phyloP scores from a whole-genome alignment of 192 early-diverging fungal genomes.

The Backusella circina region DNA sequence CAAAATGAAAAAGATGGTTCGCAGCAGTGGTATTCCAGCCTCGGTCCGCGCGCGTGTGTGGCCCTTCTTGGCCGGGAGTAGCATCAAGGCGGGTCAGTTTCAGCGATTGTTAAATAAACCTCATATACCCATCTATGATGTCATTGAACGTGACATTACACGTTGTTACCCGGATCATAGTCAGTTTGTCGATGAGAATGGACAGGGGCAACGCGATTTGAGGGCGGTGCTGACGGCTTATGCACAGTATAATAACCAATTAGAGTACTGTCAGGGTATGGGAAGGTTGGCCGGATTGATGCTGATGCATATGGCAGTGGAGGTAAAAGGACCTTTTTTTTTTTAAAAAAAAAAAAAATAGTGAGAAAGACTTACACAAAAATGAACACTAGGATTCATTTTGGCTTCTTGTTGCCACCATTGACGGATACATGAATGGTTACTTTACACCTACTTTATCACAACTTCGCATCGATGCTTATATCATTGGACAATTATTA shows the following conservation, averaged over 20 bases:
- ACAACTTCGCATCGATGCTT: conserved; percentile 76
- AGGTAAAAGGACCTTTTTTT: too few relatives aligned
- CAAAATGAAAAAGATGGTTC: conserved; percentile 69
- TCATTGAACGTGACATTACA: conserved; percentile 86
- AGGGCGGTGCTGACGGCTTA: conserved; percentile 78
- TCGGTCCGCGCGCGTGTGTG: conserved; percentile 72
- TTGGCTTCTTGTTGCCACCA: conserved; percentile 79
- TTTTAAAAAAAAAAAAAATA: not conserved
- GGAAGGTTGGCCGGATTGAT: conserved; percentile 87
- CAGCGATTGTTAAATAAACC: not conserved
- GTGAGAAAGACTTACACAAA: not conserved
- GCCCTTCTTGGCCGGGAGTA: conserved; percentile 58
- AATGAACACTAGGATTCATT: conserved; percentile 65
- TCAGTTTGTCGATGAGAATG: conserved; percentile 67
- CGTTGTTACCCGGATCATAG: conserved; percentile 83
- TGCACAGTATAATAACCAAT: conserved; percentile 74
- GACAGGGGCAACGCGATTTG: conserved; percentile 73
- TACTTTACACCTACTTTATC: conserved; percentile 73
- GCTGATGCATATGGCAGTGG: conserved; percentile 79
- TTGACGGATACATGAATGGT: conserved; percentile 69
- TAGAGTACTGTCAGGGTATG: conserved; percentile 98
- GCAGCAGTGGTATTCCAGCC: conserved; percentile 60
- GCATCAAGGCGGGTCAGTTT: conserved; percentile 30
- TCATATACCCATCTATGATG: conserved; percentile 67
- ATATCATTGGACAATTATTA: conserved; percentile 76